Base-by-base conservation (phyloP, 495 filamentous ascomycete species). In the Xylaria nigripes region DNA sequence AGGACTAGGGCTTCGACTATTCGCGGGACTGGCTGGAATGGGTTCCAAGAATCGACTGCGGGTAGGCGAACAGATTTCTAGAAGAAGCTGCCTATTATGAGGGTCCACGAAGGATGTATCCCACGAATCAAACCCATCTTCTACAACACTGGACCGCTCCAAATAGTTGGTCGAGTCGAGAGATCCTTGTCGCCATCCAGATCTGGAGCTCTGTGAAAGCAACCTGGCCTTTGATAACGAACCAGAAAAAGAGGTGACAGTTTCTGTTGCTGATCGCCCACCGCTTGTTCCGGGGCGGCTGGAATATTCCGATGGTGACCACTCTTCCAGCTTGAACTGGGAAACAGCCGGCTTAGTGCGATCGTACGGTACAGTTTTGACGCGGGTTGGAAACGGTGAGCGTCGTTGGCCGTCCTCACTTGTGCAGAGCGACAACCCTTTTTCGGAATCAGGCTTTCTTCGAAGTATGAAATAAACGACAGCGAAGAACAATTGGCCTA, bases 71-170 rank as follows among this genome's bases (percentile, higher is more conserved):
- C 72, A 73, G 10, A 71, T 58, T 51, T 72, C 67, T 29, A 78
- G 45, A 0, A 83, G 73, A 8, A 79, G 73, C 36, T 83, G 76
- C 36, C 77, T 70, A 45, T 77, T 75, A 54, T 81, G 76, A 1
- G 76, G 67, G 55, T 82, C 81, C 1, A 86, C 82, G 0, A 69
- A 69, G 1, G 79, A 84, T 0, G 81, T 85, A 59, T 87, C 84
- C 82, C 82, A 87, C 5, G 77, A 78, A 54, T 87, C 84, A 55
- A 87, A 86, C 1, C 81, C 81, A 55, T 84, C 81, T 27, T 79
- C 73, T 0, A 51, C 60, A 6, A 58, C 48, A 30, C 65, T 60
- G 22, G 27, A 56, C 1, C 65, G 63, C 10, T 70, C 68, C 10
- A 59, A 68, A 24, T 70, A 68, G 8, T 68, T 52, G 13, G 34